Base-by-base conservation (phyloP, 228 moss, liverwort and hornwort species). In the Sphagnum fallax region DNA sequence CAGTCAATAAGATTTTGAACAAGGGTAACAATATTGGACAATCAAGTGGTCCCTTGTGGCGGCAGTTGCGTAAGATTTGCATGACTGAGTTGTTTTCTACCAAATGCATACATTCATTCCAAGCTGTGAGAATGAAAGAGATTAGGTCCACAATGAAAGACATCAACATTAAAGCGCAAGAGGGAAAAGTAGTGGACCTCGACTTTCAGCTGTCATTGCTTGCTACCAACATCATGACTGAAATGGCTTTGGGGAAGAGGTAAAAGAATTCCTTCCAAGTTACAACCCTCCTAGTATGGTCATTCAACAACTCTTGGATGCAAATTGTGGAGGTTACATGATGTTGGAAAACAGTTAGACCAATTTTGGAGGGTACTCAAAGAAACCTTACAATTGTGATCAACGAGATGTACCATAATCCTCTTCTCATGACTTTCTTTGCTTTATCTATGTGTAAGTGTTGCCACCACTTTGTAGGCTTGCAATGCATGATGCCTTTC, bases 191-290 rank as follows among this genome's bases (percentile, higher is more conserved):
- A 49, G 61, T 80, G 5, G 60, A 82, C 52, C 61, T 86, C 16
- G 79, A 73, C 13, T 82, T 80, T 52, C 82, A 77, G 71, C 71
- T 86, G 0, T 66, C 63, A 16, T 77, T 77, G 18, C 73, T 73
- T 6, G 49, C 75, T 6, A 73, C 86, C 8, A 86, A 86, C 59
- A 48, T 77, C n/a, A 77, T 86, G 49, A 80, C 86, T 51, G 73
- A 80, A 5, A 86, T 86, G 86, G 80, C 82, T 47, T 77, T 86
- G 62, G 82, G 82, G 65, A 86, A 86, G 67, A 75, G 85, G 82
- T 85, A 77, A 49, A 1, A 32, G 32, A 32, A 32, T 32, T 32
- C 2, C 32, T 32, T 32, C 32, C 32, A 32, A 32, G 32, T 32
- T 32, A 32, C 32, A 32, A 32, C 32, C 32, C 32, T 32, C 2